Conservation (phyloP, 805 yeast species). For the Nakazawaea peltata region DNA sequence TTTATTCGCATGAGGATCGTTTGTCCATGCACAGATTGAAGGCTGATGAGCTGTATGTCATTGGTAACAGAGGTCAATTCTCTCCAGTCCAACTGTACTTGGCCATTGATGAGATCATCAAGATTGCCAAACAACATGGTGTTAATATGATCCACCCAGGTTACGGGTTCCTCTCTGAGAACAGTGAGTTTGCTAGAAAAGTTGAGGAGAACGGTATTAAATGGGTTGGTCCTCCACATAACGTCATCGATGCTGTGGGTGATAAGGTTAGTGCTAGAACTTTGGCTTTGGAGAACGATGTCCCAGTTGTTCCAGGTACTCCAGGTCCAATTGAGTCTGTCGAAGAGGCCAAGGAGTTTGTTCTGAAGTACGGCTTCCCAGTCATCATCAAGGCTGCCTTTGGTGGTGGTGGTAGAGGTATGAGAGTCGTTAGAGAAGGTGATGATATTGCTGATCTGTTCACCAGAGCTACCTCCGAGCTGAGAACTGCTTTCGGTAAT, state of each 20-base stretch:
- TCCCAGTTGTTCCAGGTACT: constrained; percentile 96
- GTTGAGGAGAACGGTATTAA: constrained; percentile 86
- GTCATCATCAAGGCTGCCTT: constrained; percentile 98
- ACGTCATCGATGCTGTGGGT: constrained; percentile 89
- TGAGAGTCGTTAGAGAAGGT: constrained; percentile 97
- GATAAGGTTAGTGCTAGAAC: constrained; percentile 94
- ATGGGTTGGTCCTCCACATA: constrained; percentile 91
- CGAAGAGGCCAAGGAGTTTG: constrained; percentile 74
- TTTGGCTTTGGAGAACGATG: constrained; percentile 72
- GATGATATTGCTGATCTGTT: constrained; percentile 90
- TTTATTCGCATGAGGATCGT: constrained; percentile 93
- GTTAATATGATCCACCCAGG: constrained; percentile 92
- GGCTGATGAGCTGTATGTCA: constrained; percentile 89
- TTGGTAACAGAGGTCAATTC: constrained; percentile 82
- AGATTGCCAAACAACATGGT: constrained; percentile 67
- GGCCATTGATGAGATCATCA: constrained; percentile 90
- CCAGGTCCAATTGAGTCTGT: constrained; percentile 89
- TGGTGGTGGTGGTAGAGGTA: constrained; percentile 99
- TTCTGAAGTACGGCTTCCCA: constrained; percentile 81
- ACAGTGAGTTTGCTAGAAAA: constrained; percentile 87
- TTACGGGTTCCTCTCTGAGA: constrained; percentile 85
- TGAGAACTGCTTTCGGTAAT: constrained; percentile 92
- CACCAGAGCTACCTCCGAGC: constrained; percentile 89
- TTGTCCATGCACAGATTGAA: constrained; percentile 91
- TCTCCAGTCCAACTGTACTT: constrained; percentile 95